phyloP scores from a whole-genome alignment of 1,284 basidiomycete genomes.

The Athelia psychrophila region DNA sequence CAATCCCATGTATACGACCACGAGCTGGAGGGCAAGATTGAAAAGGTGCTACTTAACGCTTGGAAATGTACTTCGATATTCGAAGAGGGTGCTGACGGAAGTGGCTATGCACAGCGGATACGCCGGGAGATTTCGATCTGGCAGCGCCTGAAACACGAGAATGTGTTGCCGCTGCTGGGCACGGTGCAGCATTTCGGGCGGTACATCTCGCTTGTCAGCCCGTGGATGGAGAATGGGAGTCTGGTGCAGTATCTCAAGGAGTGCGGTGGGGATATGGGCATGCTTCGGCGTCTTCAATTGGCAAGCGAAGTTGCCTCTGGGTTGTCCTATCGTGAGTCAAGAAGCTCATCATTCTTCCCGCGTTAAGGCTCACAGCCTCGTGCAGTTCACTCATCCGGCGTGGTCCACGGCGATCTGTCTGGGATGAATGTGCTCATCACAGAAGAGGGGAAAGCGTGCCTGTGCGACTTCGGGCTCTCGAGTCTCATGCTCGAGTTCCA shows the following conservation, averaged over 20 bases:
- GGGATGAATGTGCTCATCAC: neutral
- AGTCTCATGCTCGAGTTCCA: conserved; percentile 1
- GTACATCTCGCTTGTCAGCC: neutral
- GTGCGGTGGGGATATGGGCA: neutral
- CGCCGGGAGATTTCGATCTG: neutral
- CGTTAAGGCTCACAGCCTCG: neutral
- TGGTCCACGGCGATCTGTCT: conserved; percentile 1
- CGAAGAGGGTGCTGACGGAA: too few relatives aligned
- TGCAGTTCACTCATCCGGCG: neutral
- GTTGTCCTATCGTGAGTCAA: neutral
- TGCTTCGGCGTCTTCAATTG: neutral
- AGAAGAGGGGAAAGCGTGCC: neutral
- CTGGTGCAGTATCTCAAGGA: conserved; percentile 1
- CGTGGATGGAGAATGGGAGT: neutral
- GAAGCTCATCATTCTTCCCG: neutral
- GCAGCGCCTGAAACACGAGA: neutral
- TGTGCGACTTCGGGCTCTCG: neutral
- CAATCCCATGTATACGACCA: neutral
- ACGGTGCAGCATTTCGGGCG: neutral
- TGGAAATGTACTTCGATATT: too few relatives aligned
- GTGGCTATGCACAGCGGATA: neutral
- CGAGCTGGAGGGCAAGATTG: neutral
- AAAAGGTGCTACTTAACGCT: neutral
- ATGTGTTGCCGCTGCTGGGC: neutral
- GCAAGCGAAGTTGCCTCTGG: neutral